Conservation (phyloP, 23 red algal genomes). For the Chondrus crispus region DNA sequence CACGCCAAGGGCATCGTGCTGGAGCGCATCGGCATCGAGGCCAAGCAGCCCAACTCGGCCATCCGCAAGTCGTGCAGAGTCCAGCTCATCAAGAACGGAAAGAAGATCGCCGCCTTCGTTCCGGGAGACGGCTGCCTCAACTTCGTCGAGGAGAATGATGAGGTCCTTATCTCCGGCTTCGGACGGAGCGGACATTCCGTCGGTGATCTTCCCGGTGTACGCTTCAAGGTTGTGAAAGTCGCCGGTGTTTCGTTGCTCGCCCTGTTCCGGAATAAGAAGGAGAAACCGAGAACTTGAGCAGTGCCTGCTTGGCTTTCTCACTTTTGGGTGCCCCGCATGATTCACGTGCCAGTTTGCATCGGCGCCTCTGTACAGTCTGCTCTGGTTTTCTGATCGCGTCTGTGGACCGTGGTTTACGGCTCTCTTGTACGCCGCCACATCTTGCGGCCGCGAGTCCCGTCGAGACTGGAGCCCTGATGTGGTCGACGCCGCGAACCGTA, state of each 20-base stretch:
- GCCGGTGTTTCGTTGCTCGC: conserved; percentile 90
- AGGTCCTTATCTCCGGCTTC: conserved; percentile 93
- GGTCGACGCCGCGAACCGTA: too few species aligned
- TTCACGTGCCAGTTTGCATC: too few species aligned
- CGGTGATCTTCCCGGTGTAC: conserved; percentile 98
- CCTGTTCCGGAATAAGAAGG: conserved; percentile 96
- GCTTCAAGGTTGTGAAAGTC: conserved; percentile 99
- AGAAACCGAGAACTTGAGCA: conserved; percentile 89
- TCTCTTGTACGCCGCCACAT: too few species aligned
- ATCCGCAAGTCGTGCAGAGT: conserved; percentile 98
- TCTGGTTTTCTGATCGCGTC: too few species aligned
- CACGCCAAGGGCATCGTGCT: conserved; percentile 99
- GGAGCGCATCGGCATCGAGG: conserved; percentile 97
- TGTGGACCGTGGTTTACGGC: too few species aligned
- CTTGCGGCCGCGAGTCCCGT: too few species aligned
- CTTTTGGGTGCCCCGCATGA: too few species aligned
- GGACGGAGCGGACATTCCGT: conserved; percentile 95
- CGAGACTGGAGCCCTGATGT: too few species aligned
- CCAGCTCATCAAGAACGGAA: conserved; percentile 99
- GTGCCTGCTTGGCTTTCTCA: background rate
- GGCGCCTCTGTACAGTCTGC: too few species aligned
- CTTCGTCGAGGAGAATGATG: conserved; percentile 99
- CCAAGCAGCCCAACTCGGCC: conserved; percentile 99
- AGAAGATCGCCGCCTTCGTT: conserved; percentile 99
- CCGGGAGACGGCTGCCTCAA: conserved; percentile 96